Conservation (phyloP, 768 basidiomycete genomes). For the Lactarius quietus region DNA sequence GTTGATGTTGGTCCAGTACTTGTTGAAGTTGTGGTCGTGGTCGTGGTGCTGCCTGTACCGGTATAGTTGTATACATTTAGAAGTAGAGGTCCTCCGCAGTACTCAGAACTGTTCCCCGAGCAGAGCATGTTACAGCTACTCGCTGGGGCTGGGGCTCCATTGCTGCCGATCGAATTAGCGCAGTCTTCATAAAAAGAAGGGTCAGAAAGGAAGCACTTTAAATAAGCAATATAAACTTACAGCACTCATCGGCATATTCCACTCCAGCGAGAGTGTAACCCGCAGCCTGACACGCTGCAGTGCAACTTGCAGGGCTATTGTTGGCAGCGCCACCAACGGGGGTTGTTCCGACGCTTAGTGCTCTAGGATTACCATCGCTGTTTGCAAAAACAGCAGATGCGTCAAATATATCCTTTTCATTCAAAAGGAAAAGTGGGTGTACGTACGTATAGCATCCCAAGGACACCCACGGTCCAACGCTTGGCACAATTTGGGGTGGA, state of each 20-base stretch:
- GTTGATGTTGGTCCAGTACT: too few species aligned
- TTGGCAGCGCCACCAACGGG: slow-evolving; percentile 37
- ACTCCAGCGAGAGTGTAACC: slow-evolving; percentile 41
- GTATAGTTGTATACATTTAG: slow-evolving; percentile 70
- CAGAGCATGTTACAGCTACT: slow-evolving; percentile 66
- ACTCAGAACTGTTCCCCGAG: slow-evolving; percentile 56
- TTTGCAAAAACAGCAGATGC: background rate
- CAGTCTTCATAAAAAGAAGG: slow-evolving; percentile 41
- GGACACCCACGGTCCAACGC: slow-evolving; percentile 1
- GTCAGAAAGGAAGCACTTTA: background rate
- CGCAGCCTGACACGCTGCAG: slow-evolving; percentile 54
- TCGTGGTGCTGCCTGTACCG: too few species aligned
- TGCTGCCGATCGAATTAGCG: slow-evolving; percentile 43
- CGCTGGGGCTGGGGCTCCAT: slow-evolving; percentile 44
- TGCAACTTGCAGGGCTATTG: slow-evolving; percentile 55
- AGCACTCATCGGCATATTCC: slow-evolving; percentile 51
- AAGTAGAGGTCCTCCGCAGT: slow-evolving; percentile 69
- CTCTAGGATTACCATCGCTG: slow-evolving; percentile 38
- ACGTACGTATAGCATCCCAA: slow-evolving; percentile 54
- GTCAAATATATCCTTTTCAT: slow-evolving; percentile 9
- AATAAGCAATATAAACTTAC: slow-evolving; percentile 31
- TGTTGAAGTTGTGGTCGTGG: too few species aligned
- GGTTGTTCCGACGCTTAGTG: slow-evolving; percentile 32
- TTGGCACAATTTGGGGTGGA: slow-evolving; percentile 49
- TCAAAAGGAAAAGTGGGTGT: slow-evolving; percentile 24